phyloP scores from a whole-genome alignment of 2,329 filamentous ascomycete genomes.

The Penicillium verrucosum region DNA sequence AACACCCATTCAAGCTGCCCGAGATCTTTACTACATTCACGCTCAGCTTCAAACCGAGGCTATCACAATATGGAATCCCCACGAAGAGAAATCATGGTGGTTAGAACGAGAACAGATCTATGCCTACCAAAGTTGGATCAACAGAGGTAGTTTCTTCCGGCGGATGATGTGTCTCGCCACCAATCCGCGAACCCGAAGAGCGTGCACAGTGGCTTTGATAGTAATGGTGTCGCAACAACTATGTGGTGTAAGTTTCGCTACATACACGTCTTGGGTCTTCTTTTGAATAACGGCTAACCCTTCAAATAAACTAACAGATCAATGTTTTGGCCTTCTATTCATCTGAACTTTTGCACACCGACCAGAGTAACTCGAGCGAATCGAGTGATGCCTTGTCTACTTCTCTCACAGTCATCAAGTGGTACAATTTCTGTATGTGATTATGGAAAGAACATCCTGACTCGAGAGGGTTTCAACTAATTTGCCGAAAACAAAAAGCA shows the following conservation, averaged over 20 bases:
- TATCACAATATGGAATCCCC: neutral
- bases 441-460: neutral
- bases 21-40: slow-evolving; percentile 35
- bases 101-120: neutral
- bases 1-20: neutral
- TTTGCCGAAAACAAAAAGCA: neutral
- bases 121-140: neutral
- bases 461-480: neutral
- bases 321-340: neutral
- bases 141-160: neutral
- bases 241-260: neutral
- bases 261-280: neutral
- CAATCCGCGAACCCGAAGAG: neutral
- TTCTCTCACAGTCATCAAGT: neutral
- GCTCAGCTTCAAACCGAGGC: neutral
- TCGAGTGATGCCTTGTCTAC: neutral
- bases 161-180: neutral
- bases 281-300: neutral
- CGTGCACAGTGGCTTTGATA: neutral
- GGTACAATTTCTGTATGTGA: neutral
- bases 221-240: slow-evolving; percentile 1
- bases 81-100: neutral
- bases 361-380: neutral
- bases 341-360: neutral
- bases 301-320: neutral